Evolutionary conservation across 78 protist species (phyloP).

Genomic region (Dictyostelium discoideum): DNA sequence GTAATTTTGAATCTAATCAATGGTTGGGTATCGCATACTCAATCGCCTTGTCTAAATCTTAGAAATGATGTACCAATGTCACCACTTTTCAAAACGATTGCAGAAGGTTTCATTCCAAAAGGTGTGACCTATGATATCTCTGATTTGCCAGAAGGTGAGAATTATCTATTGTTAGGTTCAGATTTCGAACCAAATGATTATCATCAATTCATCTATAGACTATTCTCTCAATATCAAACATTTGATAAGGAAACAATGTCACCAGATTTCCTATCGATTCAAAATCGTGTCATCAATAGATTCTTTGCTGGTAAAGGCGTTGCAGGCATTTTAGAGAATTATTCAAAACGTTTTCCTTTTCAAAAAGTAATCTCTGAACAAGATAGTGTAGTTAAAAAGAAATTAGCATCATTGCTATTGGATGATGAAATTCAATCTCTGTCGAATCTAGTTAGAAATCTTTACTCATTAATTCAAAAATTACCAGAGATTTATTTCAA

Average conservation of each 20-base stretch:
- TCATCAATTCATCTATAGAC: constrained; percentile 4
- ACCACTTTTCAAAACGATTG: not conserved
- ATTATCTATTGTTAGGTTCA: constrained; percentile 34
- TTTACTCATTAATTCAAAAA: not conserved
- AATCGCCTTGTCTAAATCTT: not conserved
- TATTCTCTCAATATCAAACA: constrained; percentile 38
- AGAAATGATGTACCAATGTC: not conserved
- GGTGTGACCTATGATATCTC: constrained; percentile 10
- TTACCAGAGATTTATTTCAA: not conserved
- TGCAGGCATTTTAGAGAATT: not conserved
- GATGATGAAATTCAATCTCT: constrained; percentile 3
- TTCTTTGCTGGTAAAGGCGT: constrained; percentile 53
- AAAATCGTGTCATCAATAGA: constrained; percentile 7
- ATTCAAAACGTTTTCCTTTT: constrained; percentile 9
- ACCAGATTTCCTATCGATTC: constrained; percentile 3
- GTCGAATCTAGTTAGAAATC: not conserved
- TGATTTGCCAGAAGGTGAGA: constrained; percentile 22
- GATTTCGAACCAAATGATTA: constrained; percentile 11
- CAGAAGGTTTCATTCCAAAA: not conserved
- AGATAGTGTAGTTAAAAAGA: not conserved
- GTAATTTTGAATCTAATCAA: constrained; percentile 29
- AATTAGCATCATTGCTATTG: not conserved
- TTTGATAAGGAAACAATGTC: not conserved
- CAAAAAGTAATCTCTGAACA: not conserved
- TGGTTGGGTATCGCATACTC: constrained; percentile 35